A percentile compares a stretch with the other conserved stretches of the same genome.
These are phyloP conservation scores for Orbilia brochopaga DNA, from an alignment of 2,329 filamentous ascomycete genomes.

Conservation along the genomic window DNA sequence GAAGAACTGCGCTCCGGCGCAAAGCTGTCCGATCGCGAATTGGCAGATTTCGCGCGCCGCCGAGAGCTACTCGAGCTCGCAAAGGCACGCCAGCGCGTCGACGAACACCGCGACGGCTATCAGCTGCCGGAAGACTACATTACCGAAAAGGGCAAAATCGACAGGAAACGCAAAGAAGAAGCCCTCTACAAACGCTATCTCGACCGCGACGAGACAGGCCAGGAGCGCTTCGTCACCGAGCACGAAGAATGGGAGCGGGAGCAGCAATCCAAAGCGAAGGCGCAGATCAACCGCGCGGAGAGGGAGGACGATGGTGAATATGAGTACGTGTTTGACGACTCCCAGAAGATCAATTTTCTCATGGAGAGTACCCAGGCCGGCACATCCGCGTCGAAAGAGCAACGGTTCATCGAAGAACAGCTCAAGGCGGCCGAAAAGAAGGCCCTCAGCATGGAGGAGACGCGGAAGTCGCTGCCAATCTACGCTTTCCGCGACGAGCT, in stretches of 20 bases:
- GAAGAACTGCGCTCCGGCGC: constrained; percentile 79
- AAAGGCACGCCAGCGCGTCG: constrained; percentile 83
- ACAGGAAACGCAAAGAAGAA: constrained; percentile 84
- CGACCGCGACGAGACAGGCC: constrained; percentile 82
- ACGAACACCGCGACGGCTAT: constrained; percentile 91
- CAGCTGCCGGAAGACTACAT: constrained; percentile 93
- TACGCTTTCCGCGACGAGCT: constrained; percentile 87
- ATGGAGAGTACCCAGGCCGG: constrained; percentile 77
- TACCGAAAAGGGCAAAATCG: constrained; percentile 88
- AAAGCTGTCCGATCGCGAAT: constrained; percentile 76
- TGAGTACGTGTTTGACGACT: constrained; percentile 89
- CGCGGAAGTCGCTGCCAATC: constrained; percentile 85
- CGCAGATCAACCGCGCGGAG: constrained; percentile 68
- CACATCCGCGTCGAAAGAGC: constrained; percentile 74
- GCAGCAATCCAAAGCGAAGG: constrained; percentile 83
- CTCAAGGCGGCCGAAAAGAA: constrained; percentile 88
- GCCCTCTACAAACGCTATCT: constrained; percentile 89
- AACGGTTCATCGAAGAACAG: constrained; percentile 77
- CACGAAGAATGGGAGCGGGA: constrained; percentile 96
- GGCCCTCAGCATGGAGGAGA: constrained; percentile 86
- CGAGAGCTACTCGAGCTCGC: constrained; percentile 79
- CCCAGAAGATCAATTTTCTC: constrained; percentile 84
- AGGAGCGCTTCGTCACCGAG: constrained; percentile 89
- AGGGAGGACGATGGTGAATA: constrained; percentile 81
- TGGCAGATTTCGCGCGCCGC: constrained; percentile 86